A percentile compares a stretch with the other conserved stretches of the same genome.
Evolutionary conservation across 2,329 filamentous ascomycete species (phyloP).

Genomic region (Diaporthe citri): DNA sequence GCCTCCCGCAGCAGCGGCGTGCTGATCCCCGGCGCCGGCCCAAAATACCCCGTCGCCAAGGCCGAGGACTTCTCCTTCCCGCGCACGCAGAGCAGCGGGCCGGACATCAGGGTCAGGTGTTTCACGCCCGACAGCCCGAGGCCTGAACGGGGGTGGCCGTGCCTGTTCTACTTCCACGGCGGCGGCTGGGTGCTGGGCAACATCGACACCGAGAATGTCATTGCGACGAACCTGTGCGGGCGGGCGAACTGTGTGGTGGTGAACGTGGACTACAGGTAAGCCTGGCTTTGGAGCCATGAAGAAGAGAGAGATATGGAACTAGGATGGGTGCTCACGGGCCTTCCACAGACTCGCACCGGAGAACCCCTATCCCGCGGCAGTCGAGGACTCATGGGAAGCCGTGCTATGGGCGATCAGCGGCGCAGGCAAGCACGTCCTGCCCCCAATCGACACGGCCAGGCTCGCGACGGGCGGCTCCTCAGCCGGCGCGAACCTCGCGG

Average conservation of each 20-base stretch:
- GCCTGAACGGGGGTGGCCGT: slow-evolving; percentile 64
- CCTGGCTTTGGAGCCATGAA: background rate
- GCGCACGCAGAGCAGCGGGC: slow-evolving; percentile 60
- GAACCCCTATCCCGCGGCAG: slow-evolving; percentile 66
- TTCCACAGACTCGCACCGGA: slow-evolving; percentile 65
- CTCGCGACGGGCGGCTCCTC: slow-evolving; percentile 47
- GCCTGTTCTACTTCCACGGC: slow-evolving; percentile 69
- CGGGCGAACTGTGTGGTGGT: slow-evolving; percentile 65
- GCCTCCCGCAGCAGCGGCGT: slow-evolving; percentile 63
- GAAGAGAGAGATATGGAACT: background rate
- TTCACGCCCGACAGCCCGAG: slow-evolving; percentile 62
- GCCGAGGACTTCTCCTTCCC: slow-evolving; percentile 58
- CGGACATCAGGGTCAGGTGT: slow-evolving; percentile 59
- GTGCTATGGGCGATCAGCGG: slow-evolving; percentile 58
- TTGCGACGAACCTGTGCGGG: slow-evolving; percentile 66
- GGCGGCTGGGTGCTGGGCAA: slow-evolving; percentile 71
- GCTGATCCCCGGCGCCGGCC: slow-evolving; percentile 65
- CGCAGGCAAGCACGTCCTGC: slow-evolving; percentile 46
- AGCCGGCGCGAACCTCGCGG: slow-evolving; percentile 46
- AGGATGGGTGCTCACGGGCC: slow-evolving; percentile 15
- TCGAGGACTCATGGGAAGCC: slow-evolving; percentile 69
- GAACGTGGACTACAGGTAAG: slow-evolving; percentile 67
- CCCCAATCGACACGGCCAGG: slow-evolving; percentile 55
- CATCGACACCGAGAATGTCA: slow-evolving; percentile 69
- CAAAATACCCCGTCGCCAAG: slow-evolving; percentile 60